Evolutionary conservation across 169 alveolate genomes (phyloP), one percentile per base, ranked within the genome.

Genomic region (Plasmodium ovale): DNA sequence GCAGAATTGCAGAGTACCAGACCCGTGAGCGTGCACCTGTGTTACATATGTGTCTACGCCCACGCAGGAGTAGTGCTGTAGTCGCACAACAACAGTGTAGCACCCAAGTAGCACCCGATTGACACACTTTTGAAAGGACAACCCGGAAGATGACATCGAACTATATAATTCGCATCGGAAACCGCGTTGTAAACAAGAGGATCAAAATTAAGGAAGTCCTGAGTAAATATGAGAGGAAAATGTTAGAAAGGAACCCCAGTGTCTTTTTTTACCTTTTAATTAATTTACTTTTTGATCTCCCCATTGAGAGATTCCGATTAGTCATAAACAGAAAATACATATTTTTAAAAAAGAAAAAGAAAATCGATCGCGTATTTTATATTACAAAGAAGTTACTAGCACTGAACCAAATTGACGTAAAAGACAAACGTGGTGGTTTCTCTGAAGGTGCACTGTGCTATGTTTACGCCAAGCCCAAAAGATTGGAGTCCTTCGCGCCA

Each of bases 81-180:
- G 5, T 6, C 9, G n/a, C 51, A 39, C n/a, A 39, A 39, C 5
- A 39, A 39, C 9, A 39, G 51, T 39, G 51, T 6, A 39, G 51
- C n/a, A n/a, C n/a, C n/a, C n/a, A n/a, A n/a, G n/a, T n/a, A n/a
- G n/a, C n/a, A n/a, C n/a, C n/a, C n/a, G n/a, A n/a, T n/a, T n/a
- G n/a, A n/a, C n/a, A n/a, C n/a, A n/a, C n/a, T 39, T 9, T 39
- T 6, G 51, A 39, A 39, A 39, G 0, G 51, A 39, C 29, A 37
- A 25, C 56, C 27, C 3, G 31, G 10, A 72, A 21, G 25, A 79
- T 79, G 89, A 79, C 82, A 19, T 79, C 89, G 19, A 79, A 79
- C 58, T 79, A 79, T 54, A 79, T 79, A 21, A 79, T 79, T 10
- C 89, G 65, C 69, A 79, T 79, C 16, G 89, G 89, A 6, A 79